Conservation (phyloP, 352 stramenopile genomes). For the Aphanomyces stellatus region DNA sequence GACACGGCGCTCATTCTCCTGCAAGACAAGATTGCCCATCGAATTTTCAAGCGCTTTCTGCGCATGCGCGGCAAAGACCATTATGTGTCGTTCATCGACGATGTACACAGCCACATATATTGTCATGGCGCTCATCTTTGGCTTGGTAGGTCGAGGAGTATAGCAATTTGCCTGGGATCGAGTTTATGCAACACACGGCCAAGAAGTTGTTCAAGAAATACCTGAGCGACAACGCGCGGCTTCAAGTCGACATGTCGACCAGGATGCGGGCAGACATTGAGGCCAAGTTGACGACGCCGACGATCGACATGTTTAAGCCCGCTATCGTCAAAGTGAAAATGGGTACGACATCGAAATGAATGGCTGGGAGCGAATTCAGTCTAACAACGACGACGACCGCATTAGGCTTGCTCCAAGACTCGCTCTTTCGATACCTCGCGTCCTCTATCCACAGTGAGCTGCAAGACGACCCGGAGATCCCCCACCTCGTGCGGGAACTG, state of each 20-base stretch:
- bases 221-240: constrained; percentile 53
- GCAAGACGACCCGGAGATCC: neutral
- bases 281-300: constrained; percentile 49
- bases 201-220: constrained; percentile 85
- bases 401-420: constrained; percentile 24
- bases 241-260: constrained; percentile 79
- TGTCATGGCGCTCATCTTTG: neutral
- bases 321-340: constrained; percentile 31
- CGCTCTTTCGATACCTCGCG: neutral
- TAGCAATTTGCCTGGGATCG: constrained; percentile 44
- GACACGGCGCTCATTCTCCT: constrained; percentile 9
- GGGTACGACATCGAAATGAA: neutral
- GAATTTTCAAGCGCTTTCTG: constrained; percentile 17
- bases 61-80: neutral
- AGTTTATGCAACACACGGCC: constrained; percentile 73
- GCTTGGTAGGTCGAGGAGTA: neutral
- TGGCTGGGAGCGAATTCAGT: too few relatives aligned
- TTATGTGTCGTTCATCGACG: neutral
- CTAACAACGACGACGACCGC: too few relatives aligned
- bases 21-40: constrained; percentile 17
- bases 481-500: constrained; percentile 21
- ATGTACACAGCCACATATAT: neutral
- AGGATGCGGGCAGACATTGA: constrained; percentile 72
- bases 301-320: constrained; percentile 79
- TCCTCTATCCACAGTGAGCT: neutral